Conservation (phyloP, 148 eudicot species). For the Hydrangea macrophylla region DNA sequence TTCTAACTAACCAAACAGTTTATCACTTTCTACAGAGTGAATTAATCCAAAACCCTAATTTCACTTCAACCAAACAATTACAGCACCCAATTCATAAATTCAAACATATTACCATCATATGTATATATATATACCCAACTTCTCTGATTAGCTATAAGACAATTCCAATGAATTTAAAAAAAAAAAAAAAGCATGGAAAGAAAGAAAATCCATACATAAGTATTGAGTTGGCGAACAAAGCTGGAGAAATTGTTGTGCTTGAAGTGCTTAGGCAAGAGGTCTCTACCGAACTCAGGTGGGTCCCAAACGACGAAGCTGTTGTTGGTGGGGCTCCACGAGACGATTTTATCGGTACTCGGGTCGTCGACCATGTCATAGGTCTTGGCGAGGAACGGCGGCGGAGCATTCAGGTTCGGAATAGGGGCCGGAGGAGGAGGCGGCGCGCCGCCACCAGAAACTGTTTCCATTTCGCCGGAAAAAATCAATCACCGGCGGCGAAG, state of each 20-base stretch:
- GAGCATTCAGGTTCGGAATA: constrained; percentile 39
- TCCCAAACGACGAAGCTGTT: constrained; percentile 92
- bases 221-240: constrained; percentile 83
- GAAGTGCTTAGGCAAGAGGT: constrained; percentile 77
- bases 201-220: constrained; percentile 38
- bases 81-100: background rate
- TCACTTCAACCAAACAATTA: background rate
- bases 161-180: background rate
- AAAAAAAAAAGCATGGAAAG: too few relatives aligned
- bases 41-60: background rate
- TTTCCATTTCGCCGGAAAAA: constrained; percentile 3
- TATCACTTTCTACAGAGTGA: background rate
- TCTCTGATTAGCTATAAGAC: background rate
- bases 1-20: background rate
- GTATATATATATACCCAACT: background rate
- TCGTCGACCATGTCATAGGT: constrained; percentile 82
- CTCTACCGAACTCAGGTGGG: constrained; percentile 70
- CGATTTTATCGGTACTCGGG: constrained; percentile 57
- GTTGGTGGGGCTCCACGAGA: constrained; percentile 72
- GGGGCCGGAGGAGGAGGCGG: constrained; percentile 34
- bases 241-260: constrained; percentile 94
- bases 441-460: background rate
- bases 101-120: background rate
- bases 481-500: background rate
- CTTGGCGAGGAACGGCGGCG: constrained; percentile 69